These are phyloP conservation scores for Russula dissimulans DNA, from an alignment of 768 basidiomycete genomes.

Conservation along the genomic window DNA sequence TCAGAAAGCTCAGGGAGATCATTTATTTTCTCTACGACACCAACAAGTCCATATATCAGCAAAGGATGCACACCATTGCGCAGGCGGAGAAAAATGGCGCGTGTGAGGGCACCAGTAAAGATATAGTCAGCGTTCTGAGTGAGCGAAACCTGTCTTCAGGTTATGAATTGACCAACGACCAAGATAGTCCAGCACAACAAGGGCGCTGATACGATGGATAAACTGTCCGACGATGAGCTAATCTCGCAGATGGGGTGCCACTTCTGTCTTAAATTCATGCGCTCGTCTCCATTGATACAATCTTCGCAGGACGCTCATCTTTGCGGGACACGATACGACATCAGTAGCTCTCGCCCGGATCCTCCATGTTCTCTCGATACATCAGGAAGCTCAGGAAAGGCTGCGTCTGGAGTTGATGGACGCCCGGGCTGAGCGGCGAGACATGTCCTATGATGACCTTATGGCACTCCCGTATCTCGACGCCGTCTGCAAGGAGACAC, in stretches of 20 bases:
- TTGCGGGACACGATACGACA: conserved; percentile 21
- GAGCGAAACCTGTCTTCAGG: not conserved
- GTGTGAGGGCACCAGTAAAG: not conserved
- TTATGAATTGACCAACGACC: not conserved
- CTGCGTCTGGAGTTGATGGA: conserved; percentile 17
- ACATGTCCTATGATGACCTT: conserved; percentile 28
- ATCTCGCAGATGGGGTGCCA: conserved; percentile 25
- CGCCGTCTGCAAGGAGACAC: conserved; percentile 28
- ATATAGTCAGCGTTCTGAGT: conserved; percentile 18
- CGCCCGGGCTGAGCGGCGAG: conserved; percentile 10
- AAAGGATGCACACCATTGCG: not conserved
- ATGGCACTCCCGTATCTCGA: conserved; percentile 33
- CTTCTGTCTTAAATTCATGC: not conserved
- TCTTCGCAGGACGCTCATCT: conserved; percentile 17
- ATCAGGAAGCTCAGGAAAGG: conserved; percentile 15
- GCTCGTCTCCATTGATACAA: not conserved
- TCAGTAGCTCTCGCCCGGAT: conserved; percentile 19
- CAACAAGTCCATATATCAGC: conserved; percentile 7
- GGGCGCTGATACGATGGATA: conserved; percentile 16
- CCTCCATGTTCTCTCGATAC: conserved; percentile 16
- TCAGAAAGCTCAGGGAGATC: conserved; percentile 21
- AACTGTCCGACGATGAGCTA: conserved; percentile 23
- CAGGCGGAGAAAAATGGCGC: not conserved
- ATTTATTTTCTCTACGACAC: conserved; percentile 20
- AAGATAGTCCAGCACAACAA: conserved; percentile 22